Conservation (phyloP, 176 grass and related monocot species). For the sorghum (Sorghum bicolor) region DNA sequence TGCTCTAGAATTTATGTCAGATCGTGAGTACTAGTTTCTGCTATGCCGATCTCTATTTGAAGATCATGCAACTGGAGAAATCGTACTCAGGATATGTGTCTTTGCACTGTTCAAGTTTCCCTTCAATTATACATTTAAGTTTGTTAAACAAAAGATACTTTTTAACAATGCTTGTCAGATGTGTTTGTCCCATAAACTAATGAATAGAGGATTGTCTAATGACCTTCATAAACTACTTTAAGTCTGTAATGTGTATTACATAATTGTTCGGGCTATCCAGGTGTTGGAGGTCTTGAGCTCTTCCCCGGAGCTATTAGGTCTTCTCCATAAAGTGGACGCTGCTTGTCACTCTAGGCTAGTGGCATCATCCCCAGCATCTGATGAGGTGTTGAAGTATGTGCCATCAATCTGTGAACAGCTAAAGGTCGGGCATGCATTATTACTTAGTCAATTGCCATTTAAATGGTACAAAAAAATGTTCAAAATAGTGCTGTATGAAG, state of each 20-base stretch:
- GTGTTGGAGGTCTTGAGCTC: conserved; percentile 61
- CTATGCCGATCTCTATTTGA: neutral
- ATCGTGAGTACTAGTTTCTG: neutral
- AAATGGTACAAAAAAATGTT: neutral
- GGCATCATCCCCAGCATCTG: conserved; percentile 27
- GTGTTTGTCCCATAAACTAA: neutral
- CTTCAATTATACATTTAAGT: neutral
- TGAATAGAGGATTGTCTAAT: conserved; percentile 6
- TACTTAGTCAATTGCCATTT: neutral
- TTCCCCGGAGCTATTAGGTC: conserved; percentile 52
- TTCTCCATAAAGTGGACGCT: conserved; percentile 55
- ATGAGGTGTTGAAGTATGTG: conserved; percentile 64
- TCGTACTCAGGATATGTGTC: neutral
- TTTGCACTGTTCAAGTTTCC: neutral
- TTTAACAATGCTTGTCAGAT: neutral
- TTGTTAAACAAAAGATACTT: neutral
- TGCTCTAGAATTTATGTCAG: neutral
- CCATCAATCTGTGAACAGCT: conserved; percentile 67
- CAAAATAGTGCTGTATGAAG: neutral
- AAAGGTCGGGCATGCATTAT: conserved; percentile 36
- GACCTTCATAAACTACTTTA: neutral
- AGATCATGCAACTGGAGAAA: neutral
- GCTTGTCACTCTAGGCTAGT: conserved; percentile 48
- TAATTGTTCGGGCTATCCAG: conserved; percentile 38
- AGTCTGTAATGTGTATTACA: neutral